phyloP scores from a whole-genome alignment of 768 basidiomycete species.

The Boletus speciosus region DNA sequence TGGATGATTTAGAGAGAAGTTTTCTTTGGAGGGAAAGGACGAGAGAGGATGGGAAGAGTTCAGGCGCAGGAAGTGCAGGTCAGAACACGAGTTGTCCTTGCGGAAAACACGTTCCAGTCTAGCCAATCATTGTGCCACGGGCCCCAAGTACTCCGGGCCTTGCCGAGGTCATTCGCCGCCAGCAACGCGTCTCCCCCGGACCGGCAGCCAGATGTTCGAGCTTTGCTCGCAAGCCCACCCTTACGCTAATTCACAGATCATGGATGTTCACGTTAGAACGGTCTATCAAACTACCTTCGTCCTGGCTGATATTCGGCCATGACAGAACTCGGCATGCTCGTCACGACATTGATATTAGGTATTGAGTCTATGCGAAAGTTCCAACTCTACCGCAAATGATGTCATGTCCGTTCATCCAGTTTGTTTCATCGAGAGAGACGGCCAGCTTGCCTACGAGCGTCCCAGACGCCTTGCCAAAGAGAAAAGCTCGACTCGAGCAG shows the following conservation, averaged over 20 bases:
- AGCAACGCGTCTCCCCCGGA: background rate
- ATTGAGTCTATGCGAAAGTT: background rate
- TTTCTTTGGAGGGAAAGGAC: background rate
- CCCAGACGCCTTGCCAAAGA: slow-evolving; percentile 11
- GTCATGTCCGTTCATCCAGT: slow-evolving; percentile 18
- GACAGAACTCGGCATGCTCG: background rate
- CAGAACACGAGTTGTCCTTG: slow-evolving; percentile 1
- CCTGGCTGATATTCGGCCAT: background rate
- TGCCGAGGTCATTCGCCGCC: background rate
- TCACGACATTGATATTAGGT: background rate
- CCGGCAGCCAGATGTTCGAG: background rate
- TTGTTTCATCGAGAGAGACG: background rate
- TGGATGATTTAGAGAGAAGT: background rate
- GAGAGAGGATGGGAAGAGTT: background rate
- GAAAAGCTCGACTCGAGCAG: slow-evolving; percentile 43
- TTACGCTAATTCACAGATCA: no score
- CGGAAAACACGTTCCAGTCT: background rate
- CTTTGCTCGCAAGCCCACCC: background rate
- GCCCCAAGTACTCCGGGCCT: background rate
- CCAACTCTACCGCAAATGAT: background rate
- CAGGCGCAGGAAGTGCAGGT: slow-evolving; percentile 1
- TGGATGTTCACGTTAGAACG: background rate
- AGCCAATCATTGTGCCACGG: background rate
- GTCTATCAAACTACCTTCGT: background rate
- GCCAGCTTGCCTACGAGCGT: slow-evolving; percentile 29